A percentile compares a stretch with the other conserved stretches of the same genome.
Conservation (phyloP, 805 yeast genomes). For the Maudiozyma serrabonitensis region DNA sequence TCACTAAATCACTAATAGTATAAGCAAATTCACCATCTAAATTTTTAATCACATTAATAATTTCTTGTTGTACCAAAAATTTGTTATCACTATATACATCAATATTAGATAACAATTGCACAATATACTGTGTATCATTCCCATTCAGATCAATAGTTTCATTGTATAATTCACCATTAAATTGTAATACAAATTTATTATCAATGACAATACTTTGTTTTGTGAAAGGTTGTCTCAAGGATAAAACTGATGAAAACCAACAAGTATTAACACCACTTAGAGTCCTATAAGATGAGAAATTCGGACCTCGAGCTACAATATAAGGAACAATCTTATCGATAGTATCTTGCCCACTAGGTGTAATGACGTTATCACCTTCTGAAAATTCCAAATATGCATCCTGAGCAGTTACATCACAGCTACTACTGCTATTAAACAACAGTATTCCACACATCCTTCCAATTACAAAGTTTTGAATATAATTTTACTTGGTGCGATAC, state of each 20-base stretch:
- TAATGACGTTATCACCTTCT: conserved; percentile 4
- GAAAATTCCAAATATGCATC: conserved; percentile 13
- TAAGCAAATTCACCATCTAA: conserved; percentile 82
- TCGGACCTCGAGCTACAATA: conserved; percentile 57
- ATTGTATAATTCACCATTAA: conserved; percentile 86
- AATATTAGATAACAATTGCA: conserved; percentile 26
- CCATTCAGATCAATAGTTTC: conserved; percentile 32
- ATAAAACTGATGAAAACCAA: conserved; percentile 64
- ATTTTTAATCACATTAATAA: conserved; percentile 33
- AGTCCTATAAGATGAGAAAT: conserved; percentile 33
- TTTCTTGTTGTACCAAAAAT: not conserved
- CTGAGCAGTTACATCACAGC: conserved; percentile 1
- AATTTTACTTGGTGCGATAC: no score
- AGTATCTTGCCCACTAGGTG: no score
- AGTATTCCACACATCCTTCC: conserved; percentile 51
- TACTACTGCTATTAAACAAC: conserved; percentile 22
- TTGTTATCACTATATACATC: not conserved
- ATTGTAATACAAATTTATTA: conserved; percentile 46
- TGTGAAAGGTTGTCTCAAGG: conserved; percentile 71
- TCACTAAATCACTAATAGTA: conserved; percentile 35
- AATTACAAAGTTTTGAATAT: no score
- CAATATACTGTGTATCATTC: conserved; percentile 59
- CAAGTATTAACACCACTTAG: conserved; percentile 9
- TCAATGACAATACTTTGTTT: conserved; percentile 50
- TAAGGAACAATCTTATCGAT: conserved; percentile 27